A percentile compares a stretch with the other conserved stretches of the same genome.
Evolutionary conservation across 768 basidiomycete species (phyloP).

Genomic region (Boletus bicolor): DNA sequence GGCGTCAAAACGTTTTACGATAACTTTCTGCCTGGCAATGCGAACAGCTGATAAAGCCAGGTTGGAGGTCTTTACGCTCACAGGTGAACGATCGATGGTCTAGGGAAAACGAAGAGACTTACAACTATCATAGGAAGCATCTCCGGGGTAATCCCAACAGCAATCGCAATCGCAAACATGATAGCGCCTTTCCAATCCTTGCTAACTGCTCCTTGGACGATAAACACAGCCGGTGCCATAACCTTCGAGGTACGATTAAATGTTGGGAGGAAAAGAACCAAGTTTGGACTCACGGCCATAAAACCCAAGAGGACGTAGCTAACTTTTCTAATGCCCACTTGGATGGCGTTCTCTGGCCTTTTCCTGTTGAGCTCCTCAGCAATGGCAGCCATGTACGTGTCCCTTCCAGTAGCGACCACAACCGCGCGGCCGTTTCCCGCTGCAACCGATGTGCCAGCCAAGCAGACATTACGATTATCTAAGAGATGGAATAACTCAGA

Average conservation of each 20-base stretch:
- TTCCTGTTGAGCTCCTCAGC: conserved; percentile 32
- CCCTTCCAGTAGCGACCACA: conserved; percentile 31
- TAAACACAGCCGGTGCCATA: conserved; percentile 30
- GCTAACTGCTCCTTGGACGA: conserved; percentile 31
- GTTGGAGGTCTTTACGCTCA: conserved; percentile 53
- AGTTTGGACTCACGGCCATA: conserved; percentile 24
- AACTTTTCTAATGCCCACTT: conserved; percentile 33
- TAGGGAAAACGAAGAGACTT: not conserved
- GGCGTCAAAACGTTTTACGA: conserved; percentile 63
- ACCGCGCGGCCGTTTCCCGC: conserved; percentile 32
- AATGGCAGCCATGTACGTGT: conserved; percentile 36
- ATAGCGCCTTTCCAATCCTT: conserved; percentile 32
- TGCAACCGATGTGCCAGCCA: conserved; percentile 34
- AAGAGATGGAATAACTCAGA: conserved; percentile 28
- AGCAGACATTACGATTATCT: conserved; percentile 32
- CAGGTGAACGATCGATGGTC: conserved; percentile 2
- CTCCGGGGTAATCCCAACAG: conserved; percentile 32
- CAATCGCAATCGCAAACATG: conserved; percentile 32
- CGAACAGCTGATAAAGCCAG: conserved; percentile 55
- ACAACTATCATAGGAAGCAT: conserved; percentile 36
- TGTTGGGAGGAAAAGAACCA: not conserved
- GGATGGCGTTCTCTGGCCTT: conserved; percentile 34
- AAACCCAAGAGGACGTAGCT: conserved; percentile 32
- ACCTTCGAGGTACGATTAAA: conserved; percentile 12
- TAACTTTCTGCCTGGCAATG: conserved; percentile 56